phyloP scores from a whole-genome alignment of 306 rosid species.

The Hippophae tibetana region DNA sequence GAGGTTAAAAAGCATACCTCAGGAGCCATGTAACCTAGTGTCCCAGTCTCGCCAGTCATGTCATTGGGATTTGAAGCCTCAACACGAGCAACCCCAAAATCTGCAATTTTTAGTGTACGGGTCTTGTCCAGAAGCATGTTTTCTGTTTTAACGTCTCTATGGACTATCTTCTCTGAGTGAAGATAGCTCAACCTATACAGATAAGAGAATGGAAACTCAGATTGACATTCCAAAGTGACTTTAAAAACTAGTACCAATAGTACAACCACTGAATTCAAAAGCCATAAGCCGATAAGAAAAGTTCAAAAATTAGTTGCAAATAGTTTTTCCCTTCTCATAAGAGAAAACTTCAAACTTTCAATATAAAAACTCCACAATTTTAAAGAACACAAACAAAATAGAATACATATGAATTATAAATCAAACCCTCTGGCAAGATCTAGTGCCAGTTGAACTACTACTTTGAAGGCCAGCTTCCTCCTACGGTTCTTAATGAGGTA shows the following conservation, averaged over 20 bases:
- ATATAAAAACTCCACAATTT: neutral
- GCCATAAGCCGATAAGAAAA: too few relatives aligned
- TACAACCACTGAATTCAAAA: too few relatives aligned
- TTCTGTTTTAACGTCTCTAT: constrained; percentile 97
- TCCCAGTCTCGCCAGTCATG: constrained; percentile 99
- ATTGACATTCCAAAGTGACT: constrained; percentile 14
- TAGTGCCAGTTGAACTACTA: constrained; percentile 89
- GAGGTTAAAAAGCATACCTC: constrained; percentile 48
- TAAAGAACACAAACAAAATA: constrained; percentile 4
- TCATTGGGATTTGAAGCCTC: constrained; percentile 99
- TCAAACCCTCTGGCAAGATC: constrained; percentile 96
- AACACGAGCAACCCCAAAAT: constrained; percentile 97
- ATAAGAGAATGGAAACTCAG: constrained; percentile 13
- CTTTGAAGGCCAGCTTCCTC: constrained; percentile 92
- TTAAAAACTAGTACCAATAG: neutral
- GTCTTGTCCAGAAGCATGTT: constrained; percentile 97
- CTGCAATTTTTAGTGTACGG: constrained; percentile 81
- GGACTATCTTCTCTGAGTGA: constrained; percentile 79
- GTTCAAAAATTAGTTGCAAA: too few relatives aligned
- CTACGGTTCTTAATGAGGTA: constrained; percentile 94
- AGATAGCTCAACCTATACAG: constrained; percentile 82
- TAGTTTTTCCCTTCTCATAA: too few relatives aligned
- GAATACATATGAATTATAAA: constrained; percentile 33
- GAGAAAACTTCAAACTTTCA: neutral
- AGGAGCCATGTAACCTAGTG: constrained; percentile 95